Evolutionary conservation across 352 stramenopile genomes (phyloP).

Genomic region (Globisporangium echinulatum): DNA sequence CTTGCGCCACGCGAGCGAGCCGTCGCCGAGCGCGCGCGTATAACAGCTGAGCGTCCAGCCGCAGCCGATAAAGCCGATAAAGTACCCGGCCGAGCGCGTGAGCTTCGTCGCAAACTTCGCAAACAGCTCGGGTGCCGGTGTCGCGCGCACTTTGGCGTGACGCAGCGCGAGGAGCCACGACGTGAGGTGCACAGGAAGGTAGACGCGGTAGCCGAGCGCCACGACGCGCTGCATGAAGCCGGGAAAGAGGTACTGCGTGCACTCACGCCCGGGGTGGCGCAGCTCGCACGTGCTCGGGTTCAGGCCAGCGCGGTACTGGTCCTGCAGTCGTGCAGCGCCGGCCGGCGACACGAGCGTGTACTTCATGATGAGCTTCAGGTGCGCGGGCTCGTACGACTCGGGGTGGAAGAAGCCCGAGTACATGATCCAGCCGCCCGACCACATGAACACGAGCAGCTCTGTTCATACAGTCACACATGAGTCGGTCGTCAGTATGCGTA

Average conservation of each 20-base stretch:
- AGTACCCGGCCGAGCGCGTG: constrained; percentile 46
- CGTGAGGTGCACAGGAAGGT: constrained; percentile 51
- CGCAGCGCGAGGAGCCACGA: constrained; percentile 42
- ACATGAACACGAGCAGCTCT: constrained; percentile 52
- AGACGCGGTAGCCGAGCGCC: constrained; percentile 34
- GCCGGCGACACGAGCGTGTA: constrained; percentile 39
- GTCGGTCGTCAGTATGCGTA: too few relatives aligned
- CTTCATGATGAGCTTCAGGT: constrained; percentile 55
- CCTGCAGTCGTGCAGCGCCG: constrained; percentile 27
- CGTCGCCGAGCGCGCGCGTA: constrained; percentile 30
- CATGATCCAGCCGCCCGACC: constrained; percentile 50
- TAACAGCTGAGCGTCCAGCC: constrained; percentile 44
- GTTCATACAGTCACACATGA: neutral
- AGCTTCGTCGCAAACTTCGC: constrained; percentile 27
- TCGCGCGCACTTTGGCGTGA: constrained; percentile 28
- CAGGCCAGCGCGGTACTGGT: constrained; percentile 29
- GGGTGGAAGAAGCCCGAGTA: constrained; percentile 54
- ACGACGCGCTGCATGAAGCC: constrained; percentile 36
- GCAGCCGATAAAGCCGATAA: constrained; percentile 40
- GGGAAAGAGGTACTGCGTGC: constrained; percentile 31
- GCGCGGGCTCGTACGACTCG: constrained; percentile 45
- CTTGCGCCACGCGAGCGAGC: constrained; percentile 39
- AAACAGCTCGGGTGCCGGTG: constrained; percentile 21
- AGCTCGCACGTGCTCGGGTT: constrained; percentile 44
- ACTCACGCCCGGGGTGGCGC: constrained; percentile 34